A percentile compares a stretch with the other conserved stretches of the same genome.
These are phyloP conservation scores for Nakazawaea laoshanensis DNA, from an alignment of 805 yeast species.

Conservation along the genomic window DNA sequence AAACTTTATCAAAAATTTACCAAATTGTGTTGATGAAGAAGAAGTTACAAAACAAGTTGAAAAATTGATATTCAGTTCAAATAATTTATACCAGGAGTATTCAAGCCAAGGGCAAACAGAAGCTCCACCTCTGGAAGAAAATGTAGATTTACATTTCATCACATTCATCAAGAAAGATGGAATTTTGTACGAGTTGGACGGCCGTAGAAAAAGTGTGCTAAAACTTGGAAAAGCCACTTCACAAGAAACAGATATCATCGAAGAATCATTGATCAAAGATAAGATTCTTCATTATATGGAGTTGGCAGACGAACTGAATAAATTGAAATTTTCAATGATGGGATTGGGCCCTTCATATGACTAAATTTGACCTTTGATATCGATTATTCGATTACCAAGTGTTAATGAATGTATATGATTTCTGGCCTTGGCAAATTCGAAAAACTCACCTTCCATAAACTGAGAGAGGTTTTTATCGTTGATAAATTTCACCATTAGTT, in stretches of 20 bases:
- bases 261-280: conserved; percentile 36
- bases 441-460: conserved; percentile 15
- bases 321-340: conserved; percentile 64
- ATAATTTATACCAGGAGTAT: conserved; percentile 29
- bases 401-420: conserved; percentile 17
- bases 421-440: conserved; percentile 20
- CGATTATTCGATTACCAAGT: conserved; percentile 47
- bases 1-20: conserved; percentile 13
- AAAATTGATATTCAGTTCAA: conserved; percentile 19
- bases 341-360: conserved; percentile 57
- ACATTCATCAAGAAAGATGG: conserved; percentile 54
- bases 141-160: conserved; percentile 66
- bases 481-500: conserved; percentile 35
- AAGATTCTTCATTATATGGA: conserved; percentile 64
- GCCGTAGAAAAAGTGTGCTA: conserved; percentile 73
- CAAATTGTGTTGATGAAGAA: conserved; percentile 5
- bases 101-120: conserved; percentile 55
- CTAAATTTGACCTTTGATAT: conserved; percentile 82
- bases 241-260: conserved; percentile 36
- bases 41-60: conserved; percentile 12
- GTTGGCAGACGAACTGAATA: conserved; percentile 48
- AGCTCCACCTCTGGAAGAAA: conserved; percentile 51
- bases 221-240: conserved; percentile 36
- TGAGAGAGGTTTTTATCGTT: conserved; percentile 26
- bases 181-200: conserved; percentile 78